Percentiles rank a stretch among this genome's conserved stretches.
Conservation (phyloP, 2,329 filamentous ascomycete species). For the Colletotrichum lini region DNA sequence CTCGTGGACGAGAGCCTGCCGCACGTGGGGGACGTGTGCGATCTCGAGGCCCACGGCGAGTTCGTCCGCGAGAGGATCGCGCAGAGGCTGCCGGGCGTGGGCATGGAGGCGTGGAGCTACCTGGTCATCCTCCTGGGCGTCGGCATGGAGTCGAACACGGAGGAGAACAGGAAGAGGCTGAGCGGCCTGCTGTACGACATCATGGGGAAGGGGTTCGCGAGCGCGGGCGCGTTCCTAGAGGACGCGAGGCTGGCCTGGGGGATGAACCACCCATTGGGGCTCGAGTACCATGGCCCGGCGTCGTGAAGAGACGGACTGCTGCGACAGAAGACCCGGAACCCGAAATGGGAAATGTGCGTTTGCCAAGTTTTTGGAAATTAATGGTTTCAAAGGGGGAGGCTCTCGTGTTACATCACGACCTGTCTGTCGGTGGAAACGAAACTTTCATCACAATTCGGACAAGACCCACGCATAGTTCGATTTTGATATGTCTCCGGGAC, state of each 20-base stretch:
- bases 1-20: constrained; percentile 30
- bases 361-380: too few relatives aligned
- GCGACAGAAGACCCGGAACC: not conserved
- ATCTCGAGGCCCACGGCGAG: constrained; percentile 16
- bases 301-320: not conserved
- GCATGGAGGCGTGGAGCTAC: constrained; percentile 28
- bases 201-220: constrained; percentile 21
- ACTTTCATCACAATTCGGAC: too few relatives aligned
- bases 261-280: not conserved
- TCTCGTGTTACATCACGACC: too few relatives aligned
- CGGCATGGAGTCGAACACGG: constrained; percentile 14
- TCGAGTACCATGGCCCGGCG: not conserved
- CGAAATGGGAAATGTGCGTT: too few relatives aligned
- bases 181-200: not conserved
- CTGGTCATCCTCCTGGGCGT: constrained; percentile 15
- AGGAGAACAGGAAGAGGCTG: constrained; percentile 7
- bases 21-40: constrained; percentile 1
- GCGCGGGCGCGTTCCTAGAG: not conserved
- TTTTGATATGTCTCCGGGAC: too few relatives aligned
- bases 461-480: too few relatives aligned
- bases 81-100: constrained; percentile 13
- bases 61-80: constrained; percentile 28
- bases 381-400: too few relatives aligned
- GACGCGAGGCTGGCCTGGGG: constrained; percentile 23
- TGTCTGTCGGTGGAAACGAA: too few relatives aligned